phyloP scores from a whole-genome alignment of 2,329 filamentous ascomycete genomes.

The Talaromyces marneffei region DNA sequence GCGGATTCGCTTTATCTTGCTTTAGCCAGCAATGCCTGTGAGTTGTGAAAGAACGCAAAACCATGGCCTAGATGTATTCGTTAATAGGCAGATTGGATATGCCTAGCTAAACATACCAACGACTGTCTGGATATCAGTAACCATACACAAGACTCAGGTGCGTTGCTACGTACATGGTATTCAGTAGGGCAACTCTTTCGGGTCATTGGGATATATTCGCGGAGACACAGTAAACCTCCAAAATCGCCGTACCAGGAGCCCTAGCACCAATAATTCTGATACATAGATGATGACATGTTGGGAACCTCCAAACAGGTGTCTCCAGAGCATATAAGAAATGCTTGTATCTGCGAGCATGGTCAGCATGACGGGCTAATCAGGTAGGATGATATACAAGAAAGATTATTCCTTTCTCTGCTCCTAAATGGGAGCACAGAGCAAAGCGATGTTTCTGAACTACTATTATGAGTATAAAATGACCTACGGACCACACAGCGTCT shows the following conservation, averaged over 20 bases:
- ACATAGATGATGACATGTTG: background rate
- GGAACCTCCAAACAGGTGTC: background rate
- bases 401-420: background rate
- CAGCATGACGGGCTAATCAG: background rate
- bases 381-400: background rate
- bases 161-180: background rate
- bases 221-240: conserved; percentile 8
- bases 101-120: background rate
- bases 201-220: background rate
- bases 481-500: background rate
- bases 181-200: background rate
- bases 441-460: background rate
- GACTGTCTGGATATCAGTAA: background rate
- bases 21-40: background rate
- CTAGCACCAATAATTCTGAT: background rate
- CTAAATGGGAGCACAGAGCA: background rate
- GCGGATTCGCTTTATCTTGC: background rate
- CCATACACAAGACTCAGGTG: background rate
- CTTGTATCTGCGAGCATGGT: background rate
- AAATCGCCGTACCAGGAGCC: background rate
- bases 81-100: background rate
- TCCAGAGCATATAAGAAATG: background rate
- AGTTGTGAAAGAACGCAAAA: background rate
- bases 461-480: background rate
- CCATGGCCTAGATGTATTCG: background rate